Percentiles rank a stretch among this genome's conserved stretches.
phyloP scores from a whole-genome alignment of 2,329 filamentous ascomycete genomes.

The Torrubiellomyces zombiae region DNA sequence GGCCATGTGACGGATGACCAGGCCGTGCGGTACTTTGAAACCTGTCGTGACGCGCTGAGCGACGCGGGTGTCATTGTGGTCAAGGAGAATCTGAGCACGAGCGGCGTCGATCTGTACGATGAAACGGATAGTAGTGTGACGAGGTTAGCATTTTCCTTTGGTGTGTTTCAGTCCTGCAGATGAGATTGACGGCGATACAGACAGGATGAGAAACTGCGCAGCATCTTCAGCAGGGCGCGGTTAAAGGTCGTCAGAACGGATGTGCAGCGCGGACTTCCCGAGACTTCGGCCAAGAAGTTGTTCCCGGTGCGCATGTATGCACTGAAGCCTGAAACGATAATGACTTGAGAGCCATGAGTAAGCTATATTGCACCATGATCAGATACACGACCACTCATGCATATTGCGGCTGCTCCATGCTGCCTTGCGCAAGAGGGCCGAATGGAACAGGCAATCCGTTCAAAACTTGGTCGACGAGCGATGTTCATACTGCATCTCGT shows the following conservation, averaged over 20 bases:
- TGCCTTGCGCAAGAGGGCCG: too few relatives aligned
- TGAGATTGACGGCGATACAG: conserved; percentile 18
- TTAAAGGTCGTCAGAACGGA: conserved; percentile 54
- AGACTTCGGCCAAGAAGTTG: conserved; percentile 31
- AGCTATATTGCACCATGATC: too few relatives aligned
- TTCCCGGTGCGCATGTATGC: conserved; percentile 69
- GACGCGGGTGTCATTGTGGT: conserved; percentile 18
- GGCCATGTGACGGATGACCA: conserved; percentile 65
- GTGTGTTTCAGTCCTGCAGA: background rate
- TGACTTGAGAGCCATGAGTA: too few relatives aligned
- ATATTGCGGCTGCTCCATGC: too few relatives aligned
- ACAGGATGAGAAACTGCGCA: conserved; percentile 53
- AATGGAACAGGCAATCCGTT: too few relatives aligned
- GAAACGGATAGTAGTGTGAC: conserved; percentile 63
- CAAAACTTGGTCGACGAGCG: too few relatives aligned
- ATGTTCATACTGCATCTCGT: too few relatives aligned
- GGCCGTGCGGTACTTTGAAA: conserved; percentile 47
- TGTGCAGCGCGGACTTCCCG: conserved; percentile 51
- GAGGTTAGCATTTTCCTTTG: conserved; percentile 22
- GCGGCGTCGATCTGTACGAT: conserved; percentile 52
- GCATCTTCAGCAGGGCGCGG: conserved; percentile 52
- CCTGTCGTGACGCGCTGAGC: conserved; percentile 31
- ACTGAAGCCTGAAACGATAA: too few relatives aligned
- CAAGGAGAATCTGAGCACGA: conserved; percentile 53
- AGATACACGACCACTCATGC: too few relatives aligned